Conservation (phyloP, 129 eudicot genomes). For the Flaveria robusta region DNA sequence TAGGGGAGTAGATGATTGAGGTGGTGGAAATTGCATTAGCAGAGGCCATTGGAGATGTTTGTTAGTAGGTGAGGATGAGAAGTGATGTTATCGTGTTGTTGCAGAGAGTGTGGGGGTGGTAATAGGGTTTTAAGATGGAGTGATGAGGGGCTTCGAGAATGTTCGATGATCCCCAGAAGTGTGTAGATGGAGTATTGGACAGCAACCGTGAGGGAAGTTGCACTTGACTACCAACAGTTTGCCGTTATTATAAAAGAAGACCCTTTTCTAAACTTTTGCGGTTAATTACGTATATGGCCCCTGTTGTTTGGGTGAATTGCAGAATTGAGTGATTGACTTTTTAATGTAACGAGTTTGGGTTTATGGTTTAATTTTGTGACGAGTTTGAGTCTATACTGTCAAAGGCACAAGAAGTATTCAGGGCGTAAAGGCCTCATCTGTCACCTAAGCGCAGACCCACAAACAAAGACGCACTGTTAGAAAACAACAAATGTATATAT, state of each 20-base stretch:
- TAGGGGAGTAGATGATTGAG: slow-evolving; percentile 58
- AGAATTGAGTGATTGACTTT: no score
- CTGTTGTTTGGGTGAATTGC: no score
- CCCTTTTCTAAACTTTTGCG: no score
- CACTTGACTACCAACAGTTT: slow-evolving; percentile 23
- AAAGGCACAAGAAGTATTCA: no score
- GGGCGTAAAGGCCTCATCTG: no score
- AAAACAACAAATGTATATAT: no score
- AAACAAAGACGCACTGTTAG: no score
- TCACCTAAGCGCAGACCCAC: no score
- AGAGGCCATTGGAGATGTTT: slow-evolving; percentile 64
- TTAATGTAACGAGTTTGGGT: no score
- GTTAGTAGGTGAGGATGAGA: slow-evolving; percentile 18
- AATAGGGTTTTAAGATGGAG: slow-evolving; percentile 36
- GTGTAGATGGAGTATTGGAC: slow-evolving; percentile 23
- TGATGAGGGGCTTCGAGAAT: slow-evolving; percentile 44
- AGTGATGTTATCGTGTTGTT: slow-evolving; percentile 13
- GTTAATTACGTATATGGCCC: no score
- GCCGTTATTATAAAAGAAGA: background rate
- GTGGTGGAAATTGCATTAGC: slow-evolving; percentile 78
- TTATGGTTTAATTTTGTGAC: no score
- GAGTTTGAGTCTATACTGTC: no score
- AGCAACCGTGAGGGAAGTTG: background rate
- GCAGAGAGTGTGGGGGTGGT: background rate
- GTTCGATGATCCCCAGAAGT: slow-evolving; percentile 49